Base-by-base conservation (phyloP, 345 rosid species). In the Balakata baccata region DNA sequence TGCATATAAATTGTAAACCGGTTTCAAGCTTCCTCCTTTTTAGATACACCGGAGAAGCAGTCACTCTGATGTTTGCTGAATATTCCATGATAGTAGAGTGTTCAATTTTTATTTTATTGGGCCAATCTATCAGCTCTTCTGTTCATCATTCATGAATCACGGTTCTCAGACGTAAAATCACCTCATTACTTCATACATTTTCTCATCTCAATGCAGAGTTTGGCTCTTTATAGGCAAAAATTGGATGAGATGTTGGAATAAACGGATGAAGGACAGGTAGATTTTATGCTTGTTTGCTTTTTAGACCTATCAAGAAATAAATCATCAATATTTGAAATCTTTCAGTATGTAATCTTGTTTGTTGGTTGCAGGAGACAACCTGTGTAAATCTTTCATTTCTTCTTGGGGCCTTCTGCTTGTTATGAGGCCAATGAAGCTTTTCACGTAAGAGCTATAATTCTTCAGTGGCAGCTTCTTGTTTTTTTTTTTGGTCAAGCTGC, bases 141-240 rank as follows among this genome's bases (percentile, higher is more conserved):
- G 17, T 25, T 22, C 25, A 13, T 23, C 4, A 25, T 64, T 25
- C 54, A 41, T 43, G 9, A 11, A 37, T 52, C 54, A 53, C 50
- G 13, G 10, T 10, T 43, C 7, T 4, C 47, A 22, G 39, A 39
- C 17, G 8, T 17, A 51, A 52, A 12, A 18, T 18, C 6, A 12
- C 41, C 52, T 11, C 5, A 57, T 34, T 45, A 20, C 49, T 7
- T 70, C 41, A 11, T 54, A 22, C 20, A 20, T 70, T 20, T 74
- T 58, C 52, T 49, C 3, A 49, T 60, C 37, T 43, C 39, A 49
- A 68, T 60, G 67, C 62, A 73, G 76, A 14, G 70, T 64, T 56
- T 73, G 64, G 76, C 76, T 63, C 70, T n/a, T 41, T 73, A 73
- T 57, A 73, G 64, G 62, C 70, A 73, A 64, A 64, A 73, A 52